Conservation (phyloP, 2,329 filamentous ascomycete genomes). For the Diaporthe capsici region DNA sequence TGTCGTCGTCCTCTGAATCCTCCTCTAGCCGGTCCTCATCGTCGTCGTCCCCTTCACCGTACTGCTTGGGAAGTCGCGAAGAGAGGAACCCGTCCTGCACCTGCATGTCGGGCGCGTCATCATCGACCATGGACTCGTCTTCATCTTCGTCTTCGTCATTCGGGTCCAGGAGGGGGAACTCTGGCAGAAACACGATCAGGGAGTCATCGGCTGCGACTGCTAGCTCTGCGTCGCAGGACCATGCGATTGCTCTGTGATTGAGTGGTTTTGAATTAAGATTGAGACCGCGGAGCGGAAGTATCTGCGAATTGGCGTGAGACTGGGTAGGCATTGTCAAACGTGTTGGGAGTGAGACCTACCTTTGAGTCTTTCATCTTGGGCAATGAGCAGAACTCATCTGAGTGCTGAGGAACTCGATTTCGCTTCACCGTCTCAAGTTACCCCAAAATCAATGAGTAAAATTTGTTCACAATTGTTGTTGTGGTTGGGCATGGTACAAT, state of each 20-base stretch:
- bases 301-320: constrained; percentile 48
- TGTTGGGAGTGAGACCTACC: constrained; percentile 1
- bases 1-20: constrained; percentile 34
- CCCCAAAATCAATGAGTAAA: not conserved
- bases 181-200: constrained; percentile 65
- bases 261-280: constrained; percentile 49
- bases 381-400: not conserved
- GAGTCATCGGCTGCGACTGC: constrained; percentile 71
- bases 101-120: constrained; percentile 11
- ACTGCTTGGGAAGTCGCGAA: constrained; percentile 36
- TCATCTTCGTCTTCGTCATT: constrained; percentile 39
- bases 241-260: constrained; percentile 58
- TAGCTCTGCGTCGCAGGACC: constrained; percentile 71
- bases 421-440: not conserved
- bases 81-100: constrained; percentile 38
- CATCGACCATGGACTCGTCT: constrained; percentile 30
- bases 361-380: constrained; percentile 37
- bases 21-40: constrained; percentile 33
- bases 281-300: constrained; percentile 60
- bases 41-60: constrained; percentile 45
- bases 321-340: not conserved
- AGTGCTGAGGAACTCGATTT: not conserved
- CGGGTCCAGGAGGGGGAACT: constrained; percentile 51
- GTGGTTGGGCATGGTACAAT: constrained; percentile 12
- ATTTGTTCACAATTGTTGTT: not conserved